Percentiles rank a stretch among this genome's conserved stretches.
Evolutionary conservation across 768 basidiomycete genomes (phyloP).

Genomic region (Cystobasidium ongulense): DNA sequence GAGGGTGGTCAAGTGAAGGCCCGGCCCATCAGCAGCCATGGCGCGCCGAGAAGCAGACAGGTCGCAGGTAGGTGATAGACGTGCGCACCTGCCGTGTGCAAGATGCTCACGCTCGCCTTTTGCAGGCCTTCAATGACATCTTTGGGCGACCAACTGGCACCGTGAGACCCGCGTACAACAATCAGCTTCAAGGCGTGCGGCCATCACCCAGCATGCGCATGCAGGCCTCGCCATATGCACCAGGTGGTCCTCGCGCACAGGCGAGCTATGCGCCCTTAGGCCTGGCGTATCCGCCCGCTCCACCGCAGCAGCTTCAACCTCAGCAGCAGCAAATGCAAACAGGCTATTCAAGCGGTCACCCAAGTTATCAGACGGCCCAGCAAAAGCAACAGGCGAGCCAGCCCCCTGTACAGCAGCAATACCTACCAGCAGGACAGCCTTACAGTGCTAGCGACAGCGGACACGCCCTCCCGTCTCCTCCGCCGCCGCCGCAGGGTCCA

Average conservation of each 20-base stretch:
- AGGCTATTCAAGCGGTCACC: background rate
- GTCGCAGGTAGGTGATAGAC: background rate
- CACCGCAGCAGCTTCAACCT: background rate
- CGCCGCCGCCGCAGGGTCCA: constrained; percentile 13
- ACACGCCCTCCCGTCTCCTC: background rate
- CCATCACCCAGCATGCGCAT: background rate
- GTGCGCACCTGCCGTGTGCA: too few species aligned
- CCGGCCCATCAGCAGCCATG: background rate
- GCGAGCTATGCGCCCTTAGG: background rate
- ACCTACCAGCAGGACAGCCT: background rate
- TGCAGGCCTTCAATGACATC: constrained; percentile 19
- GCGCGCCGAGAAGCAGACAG: background rate
- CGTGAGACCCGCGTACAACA: background rate
- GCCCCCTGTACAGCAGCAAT: background rate
- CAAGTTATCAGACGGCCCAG: background rate
- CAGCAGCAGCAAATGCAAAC: background rate
- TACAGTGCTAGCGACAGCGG: background rate
- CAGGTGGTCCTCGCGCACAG: background rate
- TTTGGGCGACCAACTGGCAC: constrained; percentile 7
- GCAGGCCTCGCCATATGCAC: background rate
- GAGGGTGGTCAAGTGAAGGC: background rate
- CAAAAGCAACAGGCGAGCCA: background rate
- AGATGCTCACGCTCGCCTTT: background rate
- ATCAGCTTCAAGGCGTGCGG: background rate
- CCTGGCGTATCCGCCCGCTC: background rate